Base-by-base conservation (phyloP, 441 rosid genomes). In the Erodium chrysanthum region DNA sequence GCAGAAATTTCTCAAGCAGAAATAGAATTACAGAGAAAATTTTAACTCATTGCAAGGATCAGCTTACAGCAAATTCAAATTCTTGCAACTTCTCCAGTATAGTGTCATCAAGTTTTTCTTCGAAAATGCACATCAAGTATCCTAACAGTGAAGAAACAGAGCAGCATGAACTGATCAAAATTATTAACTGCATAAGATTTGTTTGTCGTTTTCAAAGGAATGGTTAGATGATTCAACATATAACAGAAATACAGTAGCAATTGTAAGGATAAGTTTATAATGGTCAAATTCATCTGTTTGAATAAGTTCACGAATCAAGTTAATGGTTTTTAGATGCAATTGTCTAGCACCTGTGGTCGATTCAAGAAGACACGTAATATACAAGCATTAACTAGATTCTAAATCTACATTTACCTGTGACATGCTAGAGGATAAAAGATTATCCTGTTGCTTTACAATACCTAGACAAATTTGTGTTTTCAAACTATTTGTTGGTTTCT, bases 101-200 rank as follows among this genome's bases (percentile, higher is more conserved):
- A 64, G 71, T 70, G 73, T 85, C 87, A 75, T 82, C 91, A 66
- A 85, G 80, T 52, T 86, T 87, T 77, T 85, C 96, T 77, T 85
- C 91, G 78, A 83, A 85, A 74, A 89, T 74, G 73, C 98, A 94
- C 77, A 94, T 85, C 77, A 91, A 84, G 80, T 94, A 94, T 76
- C 97, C 98, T 94, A 75, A 72, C 79, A 54, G 70, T 63, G 70
- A 72, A 59, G 35, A 66, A 74, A 31, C 61, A 22, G 68, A 60
- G 52, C 20, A 68, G 66, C 71, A 64, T 21, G 15, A 33, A 59
- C 48, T 48, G 14, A 46, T 22, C 14, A 58, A 54, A 58, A 21
- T 61, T 61, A 54, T 27, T 14, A 27, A 46, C 9, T 25, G 59
- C 31, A 2, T 6, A 31, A 8, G 14, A 29, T 52, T 21, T 21